Percentiles rank a stretch among this genome's conserved stretches.
Evolutionary conservation across 495 filamentous ascomycete species (phyloP).

Genomic region (Podospora pseudocomata): DNA sequence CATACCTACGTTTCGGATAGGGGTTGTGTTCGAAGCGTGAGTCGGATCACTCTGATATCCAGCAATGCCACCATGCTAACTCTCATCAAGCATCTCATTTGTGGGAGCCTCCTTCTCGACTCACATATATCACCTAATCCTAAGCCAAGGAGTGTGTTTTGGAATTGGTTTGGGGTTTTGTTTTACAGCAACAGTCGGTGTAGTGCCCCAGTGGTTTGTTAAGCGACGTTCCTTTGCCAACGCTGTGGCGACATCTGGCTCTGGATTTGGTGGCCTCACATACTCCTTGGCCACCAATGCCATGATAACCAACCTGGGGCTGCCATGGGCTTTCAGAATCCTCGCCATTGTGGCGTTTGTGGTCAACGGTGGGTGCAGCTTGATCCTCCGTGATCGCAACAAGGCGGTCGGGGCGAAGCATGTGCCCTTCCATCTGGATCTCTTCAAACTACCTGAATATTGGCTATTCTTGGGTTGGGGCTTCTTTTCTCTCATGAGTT

Average conservation of each 20-base stretch:
- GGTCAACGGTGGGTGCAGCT: slow-evolving; percentile 54
- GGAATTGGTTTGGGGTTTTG: slow-evolving; percentile 73
- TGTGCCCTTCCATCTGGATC: slow-evolving; percentile 57
- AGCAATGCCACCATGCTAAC: slow-evolving; percentile 1
- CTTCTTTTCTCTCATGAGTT: slow-evolving; percentile 67
- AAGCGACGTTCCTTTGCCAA: slow-evolving; percentile 67
- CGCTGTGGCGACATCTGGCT: slow-evolving; percentile 66
- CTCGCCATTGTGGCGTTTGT: slow-evolving; percentile 58
- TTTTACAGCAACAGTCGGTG: slow-evolving; percentile 66
- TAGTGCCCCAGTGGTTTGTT: slow-evolving; percentile 77
- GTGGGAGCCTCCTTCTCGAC: slow-evolving; percentile 66
- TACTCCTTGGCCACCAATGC: slow-evolving; percentile 55
- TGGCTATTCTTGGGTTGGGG: slow-evolving; percentile 65
- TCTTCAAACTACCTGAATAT: slow-evolving; percentile 61
- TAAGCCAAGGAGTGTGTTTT: slow-evolving; percentile 73
- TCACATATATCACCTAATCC: slow-evolving; percentile 67
- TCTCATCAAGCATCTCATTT: slow-evolving; percentile 49
- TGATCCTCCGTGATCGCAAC: slow-evolving; percentile 66
- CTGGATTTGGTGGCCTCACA: slow-evolving; percentile 70
- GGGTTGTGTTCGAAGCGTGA: slow-evolving; percentile 56
- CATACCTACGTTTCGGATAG: slow-evolving; percentile 55
- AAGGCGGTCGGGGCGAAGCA: slow-evolving; percentile 59
- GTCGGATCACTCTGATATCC: slow-evolving; percentile 8
- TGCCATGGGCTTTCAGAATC: slow-evolving; percentile 67
- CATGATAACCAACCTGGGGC: slow-evolving; percentile 57